Evolutionary conservation across 768 basidiomycete species (phyloP), one percentile per base, ranked within the genome.

Genomic region (Arthromyces matolae): DNA sequence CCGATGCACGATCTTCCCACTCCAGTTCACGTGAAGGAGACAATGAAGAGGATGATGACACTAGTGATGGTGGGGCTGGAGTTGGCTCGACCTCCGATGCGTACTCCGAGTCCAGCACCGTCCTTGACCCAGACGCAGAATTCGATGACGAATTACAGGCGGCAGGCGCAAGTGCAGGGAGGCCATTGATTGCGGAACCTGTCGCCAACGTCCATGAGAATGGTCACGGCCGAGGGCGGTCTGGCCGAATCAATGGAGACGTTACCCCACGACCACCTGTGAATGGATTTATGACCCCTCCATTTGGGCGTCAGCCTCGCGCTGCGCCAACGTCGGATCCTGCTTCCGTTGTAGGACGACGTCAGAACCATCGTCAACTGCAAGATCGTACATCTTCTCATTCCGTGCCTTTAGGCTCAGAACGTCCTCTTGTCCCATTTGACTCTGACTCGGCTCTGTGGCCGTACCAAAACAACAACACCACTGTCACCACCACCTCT

Each of bases 391-490:
- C 34, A 2, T 28, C n/a, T 19, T 23, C 35, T n/a, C 20, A 40
- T 8, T 19, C 38, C 20, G 36, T 24, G 13, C 51, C 41, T 34
- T 33, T 39, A 24, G 36, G 38, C 35, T 58, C 58, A 8, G 61
- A 68, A 36, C 68, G 75, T 31, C 62, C 68, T 5, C 72, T 84
- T 12, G 72, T 84, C 0, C 83, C 85, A 0, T 87, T 87, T 58
- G 76, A 69, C 41, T 66, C 80, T 0, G 80, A 81, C 50, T 80
- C 83, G 7, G 81, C 84, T 27, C 69, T 87, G 13, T 88, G 85
- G 86, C 84, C 86, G 4, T 84, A 85, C 57, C 76, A 48, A 24
- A 13, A 20, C 23, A 43, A 38, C 10, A 3, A 18, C 20, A 24
- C 34, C 18, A 14, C 18, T 25, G 19, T 79, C 0, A 79, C 75